phyloP scores from a whole-genome alignment of 305 asterid genomes.

The Fraxinus platypoda region DNA sequence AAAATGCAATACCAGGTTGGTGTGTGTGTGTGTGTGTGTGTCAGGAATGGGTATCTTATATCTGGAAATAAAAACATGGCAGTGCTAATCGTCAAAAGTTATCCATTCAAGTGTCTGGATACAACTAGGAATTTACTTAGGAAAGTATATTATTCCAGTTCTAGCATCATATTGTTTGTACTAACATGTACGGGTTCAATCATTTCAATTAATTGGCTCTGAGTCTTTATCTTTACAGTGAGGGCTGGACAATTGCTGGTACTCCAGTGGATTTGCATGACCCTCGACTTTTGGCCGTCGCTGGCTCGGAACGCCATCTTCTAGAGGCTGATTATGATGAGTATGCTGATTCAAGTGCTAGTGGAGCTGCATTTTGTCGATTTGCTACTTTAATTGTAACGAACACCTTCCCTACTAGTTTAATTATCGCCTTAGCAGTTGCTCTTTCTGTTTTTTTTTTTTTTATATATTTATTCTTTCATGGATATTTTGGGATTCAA shows the following conservation, averaged over 20 bases:
- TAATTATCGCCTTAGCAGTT: background rate
- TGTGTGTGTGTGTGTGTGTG: background rate
- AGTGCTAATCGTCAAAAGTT: background rate
- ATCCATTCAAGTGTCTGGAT: background rate
- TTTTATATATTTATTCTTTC: background rate
- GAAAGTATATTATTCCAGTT: background rate
- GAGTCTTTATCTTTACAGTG: conserved; percentile 26
- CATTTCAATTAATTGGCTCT: background rate
- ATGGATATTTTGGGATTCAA: background rate
- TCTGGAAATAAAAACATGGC: background rate
- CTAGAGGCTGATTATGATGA: conserved; percentile 52
- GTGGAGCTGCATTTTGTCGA: conserved; percentile 57
- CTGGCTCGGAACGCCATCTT: conserved; percentile 46
- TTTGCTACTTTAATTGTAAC: conserved; percentile 51
- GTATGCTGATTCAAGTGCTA: conserved; percentile 44
- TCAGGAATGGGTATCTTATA: background rate
- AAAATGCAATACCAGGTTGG: background rate
- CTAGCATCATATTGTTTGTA: background rate
- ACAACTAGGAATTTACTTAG: background rate
- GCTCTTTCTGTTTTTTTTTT: background rate
- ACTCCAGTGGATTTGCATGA: conserved; percentile 44
- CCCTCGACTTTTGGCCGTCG: conserved; percentile 47
- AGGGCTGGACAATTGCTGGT: conserved; percentile 48
- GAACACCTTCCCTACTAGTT: background rate
- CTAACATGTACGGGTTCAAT: background rate